phyloP scores from a whole-genome alignment of 148 eudicot genomes.

The Silene latifolia region DNA sequence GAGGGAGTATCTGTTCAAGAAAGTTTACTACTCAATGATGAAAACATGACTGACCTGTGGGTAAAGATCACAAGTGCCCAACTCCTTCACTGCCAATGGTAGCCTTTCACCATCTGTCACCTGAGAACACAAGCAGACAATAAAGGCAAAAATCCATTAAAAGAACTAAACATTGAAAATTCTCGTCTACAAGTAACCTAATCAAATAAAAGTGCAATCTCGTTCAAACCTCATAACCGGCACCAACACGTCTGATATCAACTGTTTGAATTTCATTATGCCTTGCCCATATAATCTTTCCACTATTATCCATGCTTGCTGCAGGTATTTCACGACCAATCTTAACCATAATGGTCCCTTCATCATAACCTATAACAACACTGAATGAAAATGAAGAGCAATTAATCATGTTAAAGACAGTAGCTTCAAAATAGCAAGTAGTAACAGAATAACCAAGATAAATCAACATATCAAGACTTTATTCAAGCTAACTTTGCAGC shows the following conservation, averaged over 20 bases:
- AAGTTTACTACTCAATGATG: neutral
- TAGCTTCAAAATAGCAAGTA: neutral
- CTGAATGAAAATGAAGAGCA: conserved; percentile 32
- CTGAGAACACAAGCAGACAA: conserved; percentile 38
- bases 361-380: conserved; percentile 84
- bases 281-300: conserved; percentile 92
- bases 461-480: too few relatives aligned
- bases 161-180: neutral
- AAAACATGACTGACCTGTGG: conserved; percentile 65
- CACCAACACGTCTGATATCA: conserved; percentile 85
- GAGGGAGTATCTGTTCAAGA: neutral
- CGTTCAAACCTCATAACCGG: conserved; percentile 73
- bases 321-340: conserved; percentile 91
- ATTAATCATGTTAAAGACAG: neutral
- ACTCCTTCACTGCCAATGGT: conserved; percentile 88
- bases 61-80: conserved; percentile 98
- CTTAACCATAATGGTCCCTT: conserved; percentile 91
- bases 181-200: neutral
- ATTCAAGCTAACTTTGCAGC: too few relatives aligned
- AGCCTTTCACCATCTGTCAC: conserved; percentile 95
- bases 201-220: conserved; percentile 17
- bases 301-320: conserved; percentile 94
- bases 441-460: too few relatives aligned
- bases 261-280: conserved; percentile 94
- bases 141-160: neutral